Evolutionary conservation across 768 basidiomycete genomes (phyloP), one percentile per base, ranked within the genome.

Genomic region (Lactifluus volemus): DNA sequence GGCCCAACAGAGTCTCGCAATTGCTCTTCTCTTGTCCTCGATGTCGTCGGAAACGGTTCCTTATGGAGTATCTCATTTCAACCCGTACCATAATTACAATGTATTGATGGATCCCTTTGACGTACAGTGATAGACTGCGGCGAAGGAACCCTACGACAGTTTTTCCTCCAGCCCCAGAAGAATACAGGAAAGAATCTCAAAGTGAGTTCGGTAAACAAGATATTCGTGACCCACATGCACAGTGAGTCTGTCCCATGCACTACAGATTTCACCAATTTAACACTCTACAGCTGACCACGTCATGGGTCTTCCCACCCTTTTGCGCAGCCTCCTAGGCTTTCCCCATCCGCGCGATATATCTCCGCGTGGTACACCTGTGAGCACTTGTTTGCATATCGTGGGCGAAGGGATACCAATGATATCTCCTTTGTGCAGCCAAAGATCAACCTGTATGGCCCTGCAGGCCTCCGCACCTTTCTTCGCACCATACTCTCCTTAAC

Each of bases 151-250:
- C 73, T 81, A 14, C 77, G 86, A 30, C 89, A 92, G 68, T 84
- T 91, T 64, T 72, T 75, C 17, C 71, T 74, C 5, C 84, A 87
- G 60, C 82, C 84, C n/a, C 62, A 67, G 63, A 50, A 57, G 66
- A 36, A 61, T 67, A 66, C 63, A 63, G 32, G 49, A 45, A 57
- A 71, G 57, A 14, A 59, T 52, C 67, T 84, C 58, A 78, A 75
- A 67, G 67, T 78, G 17, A 76, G 69, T 39, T 80, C 74, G 59
- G 75, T 92, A 32, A 72, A 73, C 3, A 89, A 86, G 68, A 79
- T 94, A 48, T 92, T 93, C 70, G 77, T 93, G 54, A 92, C 91
- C 1, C 92, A 92, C 67, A 84, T 92, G 82, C 91, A 93, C 68
- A 82, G 91, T 68, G 50, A 73, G 67, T 51, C 48, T 36, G 14